phyloP scores from a whole-genome alignment of 2,329 filamentous ascomycete genomes.

The Botrytis elliptica region DNA sequence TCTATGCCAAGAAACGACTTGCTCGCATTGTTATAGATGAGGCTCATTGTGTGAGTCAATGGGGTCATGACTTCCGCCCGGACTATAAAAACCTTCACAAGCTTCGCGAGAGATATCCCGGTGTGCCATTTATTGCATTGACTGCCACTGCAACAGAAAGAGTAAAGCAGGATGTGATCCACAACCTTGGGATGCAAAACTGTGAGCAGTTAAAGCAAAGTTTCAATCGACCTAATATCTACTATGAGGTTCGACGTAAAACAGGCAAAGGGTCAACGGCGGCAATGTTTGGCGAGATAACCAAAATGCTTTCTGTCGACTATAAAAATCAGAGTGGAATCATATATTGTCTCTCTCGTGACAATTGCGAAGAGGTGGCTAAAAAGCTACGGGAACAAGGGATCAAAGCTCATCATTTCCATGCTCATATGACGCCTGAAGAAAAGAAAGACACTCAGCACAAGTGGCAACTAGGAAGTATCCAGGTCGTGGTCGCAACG shows the following conservation, averaged over 20 bases:
- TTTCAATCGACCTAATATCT: conserved; percentile 94
- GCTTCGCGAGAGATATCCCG: conserved; percentile 68
- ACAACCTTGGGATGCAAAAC: conserved; percentile 77
- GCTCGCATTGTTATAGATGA: conserved; percentile 96
- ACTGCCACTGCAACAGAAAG: conserved; percentile 94
- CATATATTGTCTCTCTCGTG: conserved; percentile 86
- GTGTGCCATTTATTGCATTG: conserved; percentile 88
- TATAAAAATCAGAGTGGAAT: conserved; percentile 79
- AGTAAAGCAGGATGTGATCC: conserved; percentile 86
- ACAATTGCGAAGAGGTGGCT: conserved; percentile 79
- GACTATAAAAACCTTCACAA: conserved; percentile 88
- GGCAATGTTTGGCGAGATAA: conserved; percentile 49
- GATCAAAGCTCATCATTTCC: conserved; percentile 80
- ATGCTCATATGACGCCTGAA: conserved; percentile 70
- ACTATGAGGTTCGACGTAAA: conserved; percentile 72
- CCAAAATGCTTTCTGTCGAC: conserved; percentile 64
- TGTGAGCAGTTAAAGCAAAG: conserved; percentile 85
- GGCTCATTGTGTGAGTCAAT: conserved; percentile 98
- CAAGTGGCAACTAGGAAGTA: conserved; percentile 75
- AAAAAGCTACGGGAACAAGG: conserved; percentile 59
- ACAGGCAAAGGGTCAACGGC: conserved; percentile 41
- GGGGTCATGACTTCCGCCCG: conserved; percentile 96
- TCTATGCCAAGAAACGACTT: conserved; percentile 71
- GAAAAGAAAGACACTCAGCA: conserved; percentile 72
- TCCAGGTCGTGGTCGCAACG: conserved; percentile 92